These are phyloP conservation scores for Rhodofomes roseus DNA, from an alignment of 1,284 basidiomycete genomes.

Conservation along the genomic window DNA sequence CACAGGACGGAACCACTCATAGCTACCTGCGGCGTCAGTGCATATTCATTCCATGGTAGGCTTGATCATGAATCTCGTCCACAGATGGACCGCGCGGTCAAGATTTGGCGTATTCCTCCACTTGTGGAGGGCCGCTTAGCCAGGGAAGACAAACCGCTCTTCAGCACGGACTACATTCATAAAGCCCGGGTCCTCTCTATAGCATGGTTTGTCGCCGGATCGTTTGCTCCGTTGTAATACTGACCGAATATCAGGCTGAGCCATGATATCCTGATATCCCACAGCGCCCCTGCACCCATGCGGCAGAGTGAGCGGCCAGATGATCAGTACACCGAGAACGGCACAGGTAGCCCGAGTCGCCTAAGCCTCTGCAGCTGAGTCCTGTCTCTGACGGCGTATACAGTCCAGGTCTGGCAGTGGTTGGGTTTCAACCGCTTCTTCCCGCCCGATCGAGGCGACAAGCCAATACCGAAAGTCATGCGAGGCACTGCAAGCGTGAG, in stretches of 20 bases:
- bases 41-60: not conserved
- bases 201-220: too few relatives aligned
- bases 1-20: conserved; percentile 58
- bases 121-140: conserved; percentile 34
- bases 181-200: conserved; percentile 62
- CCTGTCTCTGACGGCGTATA: not conserved
- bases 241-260: conserved; percentile 54
- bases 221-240: conserved; percentile 4
- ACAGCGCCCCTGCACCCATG: conserved; percentile 57
- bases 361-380: not conserved
- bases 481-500: conserved; percentile 60
- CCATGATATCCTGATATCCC: conserved; percentile 55
- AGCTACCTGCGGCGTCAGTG: conserved; percentile 68
- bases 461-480: conserved; percentile 37
- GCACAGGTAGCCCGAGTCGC: conserved; percentile 16
- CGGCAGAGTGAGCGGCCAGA: conserved; percentile 22
- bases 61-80: not conserved
- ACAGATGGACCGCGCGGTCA: conserved; percentile 67
- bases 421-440: conserved; percentile 63
- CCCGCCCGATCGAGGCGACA: conserved; percentile 34
- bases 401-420: conserved; percentile 64
- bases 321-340: conserved; percentile 32
- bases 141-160: conserved; percentile 71
- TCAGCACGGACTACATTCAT: conserved; percentile 61
- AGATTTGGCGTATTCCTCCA: conserved; percentile 59